A percentile compares a stretch with the other conserved stretches of the same genome.
Conservation (phyloP, 2,329 filamentous ascomycete species). For the Huntiella bhutanensis region DNA sequence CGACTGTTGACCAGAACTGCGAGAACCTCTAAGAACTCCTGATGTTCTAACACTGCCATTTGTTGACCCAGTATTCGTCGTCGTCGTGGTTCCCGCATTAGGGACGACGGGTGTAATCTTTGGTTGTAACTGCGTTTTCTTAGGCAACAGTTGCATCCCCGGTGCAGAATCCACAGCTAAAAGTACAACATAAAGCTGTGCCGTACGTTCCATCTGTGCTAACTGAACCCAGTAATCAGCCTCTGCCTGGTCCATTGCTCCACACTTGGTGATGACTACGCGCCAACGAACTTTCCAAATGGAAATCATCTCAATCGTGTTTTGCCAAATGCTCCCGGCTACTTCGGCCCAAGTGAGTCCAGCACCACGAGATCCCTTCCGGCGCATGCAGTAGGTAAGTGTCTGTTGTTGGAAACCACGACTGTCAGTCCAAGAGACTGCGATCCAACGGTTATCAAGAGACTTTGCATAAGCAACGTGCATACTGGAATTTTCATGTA, state of each 20-base stretch:
- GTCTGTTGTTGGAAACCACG: constrained; percentile 54
- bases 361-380: constrained; percentile 30
- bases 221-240: constrained; percentile 38
- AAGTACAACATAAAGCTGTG: constrained; percentile 35
- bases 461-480: constrained; percentile 66
- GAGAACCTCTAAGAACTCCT: too few relatives aligned
- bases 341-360: constrained; percentile 40
- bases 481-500: constrained; percentile 62
- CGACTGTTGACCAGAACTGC: neutral
- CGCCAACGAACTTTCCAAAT: constrained; percentile 57
- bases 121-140: constrained; percentile 25
- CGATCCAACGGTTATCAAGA: constrained; percentile 58
- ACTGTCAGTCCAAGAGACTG: constrained; percentile 65
- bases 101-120: constrained; percentile 14
- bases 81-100: constrained; percentile 2
- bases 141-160: constrained; percentile 42
- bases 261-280: constrained; percentile 53
- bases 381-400: constrained; percentile 51
- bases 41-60: too few relatives aligned
- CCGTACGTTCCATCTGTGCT: constrained; percentile 31
- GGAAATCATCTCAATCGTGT: constrained; percentile 54
- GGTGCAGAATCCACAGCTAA: constrained; percentile 47
- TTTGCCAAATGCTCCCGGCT: constrained; percentile 60
- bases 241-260: constrained; percentile 48
- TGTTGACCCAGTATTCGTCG: too few relatives aligned